Evolutionary conservation across 176 grass and related monocot species (phyloP).

Genomic region (Avena atlantica): DNA sequence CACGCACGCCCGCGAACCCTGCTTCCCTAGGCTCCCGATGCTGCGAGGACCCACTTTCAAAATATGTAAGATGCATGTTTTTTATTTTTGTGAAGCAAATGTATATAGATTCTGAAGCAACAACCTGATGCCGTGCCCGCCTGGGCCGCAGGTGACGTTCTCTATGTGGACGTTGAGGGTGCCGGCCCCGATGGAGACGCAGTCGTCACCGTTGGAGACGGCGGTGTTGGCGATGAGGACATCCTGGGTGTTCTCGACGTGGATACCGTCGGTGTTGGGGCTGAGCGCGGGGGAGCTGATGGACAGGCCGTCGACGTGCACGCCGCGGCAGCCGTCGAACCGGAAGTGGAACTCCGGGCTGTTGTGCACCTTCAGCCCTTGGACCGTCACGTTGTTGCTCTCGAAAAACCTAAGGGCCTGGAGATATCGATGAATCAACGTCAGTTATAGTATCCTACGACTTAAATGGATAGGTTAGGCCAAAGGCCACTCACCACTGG

Average conservation of each 20-base stretch:
- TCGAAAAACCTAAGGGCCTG: slow-evolving; percentile 87
- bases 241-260: slow-evolving; percentile 75
- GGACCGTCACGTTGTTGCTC: slow-evolving; percentile 76
- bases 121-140: slow-evolving; percentile 85
- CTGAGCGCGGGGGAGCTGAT: slow-evolving; percentile 73
- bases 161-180: slow-evolving; percentile 78
- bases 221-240: slow-evolving; percentile 70
- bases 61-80: no score
- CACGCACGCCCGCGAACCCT: slow-evolving; percentile 70
- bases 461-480: background rate
- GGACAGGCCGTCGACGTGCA: slow-evolving; percentile 58
- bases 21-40: slow-evolving; percentile 76
- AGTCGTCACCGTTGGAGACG: slow-evolving; percentile 95
- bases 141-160: slow-evolving; percentile 84
- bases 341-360: slow-evolving; percentile 99
- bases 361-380: slow-evolving; percentile 72
- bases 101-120: background rate
- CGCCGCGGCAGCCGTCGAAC: slow-evolving; percentile 80
- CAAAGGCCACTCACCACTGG: slow-evolving; percentile 72
- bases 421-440: background rate
- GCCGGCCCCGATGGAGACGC: slow-evolving; percentile 92
- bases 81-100: no score
- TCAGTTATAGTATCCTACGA: slow-evolving; percentile 8
- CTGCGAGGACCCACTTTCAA: slow-evolving; percentile 29
- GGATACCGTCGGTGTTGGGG: slow-evolving; percentile 98